Base-by-base conservation (phyloP, 805 yeast species). In the Myxozyma nipponensis region DNA sequence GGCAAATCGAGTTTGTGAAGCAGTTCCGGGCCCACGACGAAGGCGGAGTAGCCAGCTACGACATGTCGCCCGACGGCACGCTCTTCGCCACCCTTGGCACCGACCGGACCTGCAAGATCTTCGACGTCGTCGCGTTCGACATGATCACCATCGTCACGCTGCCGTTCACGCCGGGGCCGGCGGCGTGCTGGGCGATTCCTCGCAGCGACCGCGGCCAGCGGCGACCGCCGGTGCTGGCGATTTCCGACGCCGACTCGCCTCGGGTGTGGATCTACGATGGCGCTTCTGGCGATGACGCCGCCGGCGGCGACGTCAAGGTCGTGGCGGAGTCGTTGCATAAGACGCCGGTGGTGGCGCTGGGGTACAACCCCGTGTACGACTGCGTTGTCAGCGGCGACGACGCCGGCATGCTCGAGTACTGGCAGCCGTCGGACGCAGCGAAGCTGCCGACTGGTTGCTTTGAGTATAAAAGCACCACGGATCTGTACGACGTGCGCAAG, bases 391-490 rank as follows among this genome's bases (percentile, higher is more conserved):
- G 68, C 1, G 46, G 56, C 10, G 73, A 69, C 42, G 28, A 24
- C 1, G 46, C 46, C 9, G 73, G 73, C 9, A 67, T 66, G 67
- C 52, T 69, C 13, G 73, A 69, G 53, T 69, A 70, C 48, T 70
- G 73, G 73, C 52, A 48, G 5, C 63, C 66, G 2, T 50, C 39
- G 2, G 50, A 54, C 4, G 40, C 47, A 35, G 49, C 54, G 21
- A 50, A 54, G 38, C 69, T 69, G 2, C 43, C 40, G 24, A 47
- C 45, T 26, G 58, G 58, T 19, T 21, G 17, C 18, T 75, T 72
- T 59, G 63, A 64, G 34, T 56, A 61, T 53, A 74, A 75, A 54
- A 63, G 73, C 28, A 61, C 66, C 38, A 75, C 78, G 0, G 72
- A 72, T 51, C 56, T 69, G 17, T 66, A 69, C 50, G 69, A 67